Percentiles rank a stretch among this genome's conserved stretches.
phyloP scores from a whole-genome alignment of 192 early-diverging fungal genomes.

The Umbelopsis vinacea region DNA sequence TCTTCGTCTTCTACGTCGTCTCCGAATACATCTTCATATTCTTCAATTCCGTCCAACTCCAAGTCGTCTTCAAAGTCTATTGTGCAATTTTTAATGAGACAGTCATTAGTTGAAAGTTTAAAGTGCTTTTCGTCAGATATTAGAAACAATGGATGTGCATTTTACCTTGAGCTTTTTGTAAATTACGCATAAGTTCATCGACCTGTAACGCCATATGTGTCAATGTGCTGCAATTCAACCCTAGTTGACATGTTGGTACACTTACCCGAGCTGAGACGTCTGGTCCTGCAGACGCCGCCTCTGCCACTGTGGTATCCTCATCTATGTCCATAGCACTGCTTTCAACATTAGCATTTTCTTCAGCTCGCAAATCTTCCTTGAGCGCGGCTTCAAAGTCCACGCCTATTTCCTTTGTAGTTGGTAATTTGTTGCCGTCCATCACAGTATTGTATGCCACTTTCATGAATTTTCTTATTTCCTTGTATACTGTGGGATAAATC shows the following conservation, averaged over 20 bases:
- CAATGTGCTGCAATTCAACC: neutral
- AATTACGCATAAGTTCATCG: conserved; percentile 22
- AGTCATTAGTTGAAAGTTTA: too few species aligned
- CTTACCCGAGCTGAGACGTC: conserved; percentile 9
- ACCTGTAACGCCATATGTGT: neutral
- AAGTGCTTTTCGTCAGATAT: neutral
- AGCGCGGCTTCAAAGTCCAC: neutral
- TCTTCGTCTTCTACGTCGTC: conserved; percentile 19
- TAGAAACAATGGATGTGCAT: neutral
- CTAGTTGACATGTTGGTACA: too few species aligned
- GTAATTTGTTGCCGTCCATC: neutral
- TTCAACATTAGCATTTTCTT: neutral
- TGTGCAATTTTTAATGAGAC: neutral
- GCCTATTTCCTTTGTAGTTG: neutral
- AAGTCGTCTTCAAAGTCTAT: conserved; percentile 26
- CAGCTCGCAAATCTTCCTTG: neutral
- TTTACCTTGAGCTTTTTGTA: conserved; percentile 17
- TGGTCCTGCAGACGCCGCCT: conserved; percentile 13
- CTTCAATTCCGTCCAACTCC: conserved; percentile 21
- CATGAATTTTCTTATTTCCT: conserved; percentile 4
- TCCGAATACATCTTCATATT: conserved; percentile 31
- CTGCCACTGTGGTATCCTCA: neutral
- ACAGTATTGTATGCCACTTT: neutral
- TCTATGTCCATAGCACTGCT: neutral
- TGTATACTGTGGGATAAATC: neutral